Evolutionary conservation across 768 basidiomycete genomes (phyloP).

Genomic region (Baorangia bicolor): DNA sequence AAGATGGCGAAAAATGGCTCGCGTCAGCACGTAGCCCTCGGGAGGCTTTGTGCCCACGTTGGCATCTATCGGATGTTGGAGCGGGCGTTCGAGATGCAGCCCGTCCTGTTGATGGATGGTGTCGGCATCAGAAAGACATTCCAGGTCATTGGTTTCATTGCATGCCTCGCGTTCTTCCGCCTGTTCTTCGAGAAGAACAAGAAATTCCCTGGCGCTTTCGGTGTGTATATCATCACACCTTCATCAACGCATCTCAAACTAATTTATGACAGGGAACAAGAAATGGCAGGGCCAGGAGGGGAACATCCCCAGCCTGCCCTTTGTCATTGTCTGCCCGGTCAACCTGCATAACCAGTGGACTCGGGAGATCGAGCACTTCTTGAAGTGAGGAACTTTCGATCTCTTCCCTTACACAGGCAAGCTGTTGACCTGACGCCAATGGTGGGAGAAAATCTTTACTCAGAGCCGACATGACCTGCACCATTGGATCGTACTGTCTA

Average conservation of each 20-base stretch:
- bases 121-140: slow-evolving; percentile 27
- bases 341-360: slow-evolving; percentile 5
- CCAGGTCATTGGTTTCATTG: slow-evolving; percentile 18
- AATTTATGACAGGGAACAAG: too few relatives aligned
- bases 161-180: slow-evolving; percentile 7
- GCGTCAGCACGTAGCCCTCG: background rate
- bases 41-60: slow-evolving; percentile 1
- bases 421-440: background rate
- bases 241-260: too few relatives aligned
- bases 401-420: background rate
- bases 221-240: too few relatives aligned
- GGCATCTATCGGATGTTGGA: slow-evolving; percentile 22
- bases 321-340: background rate
- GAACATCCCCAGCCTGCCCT: background rate
- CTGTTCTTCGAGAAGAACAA: background rate
- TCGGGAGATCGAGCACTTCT: background rate
- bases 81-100: background rate
- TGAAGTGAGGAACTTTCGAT: background rate
- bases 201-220: background rate
- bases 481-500: background rate
- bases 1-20: slow-evolving; percentile 13
- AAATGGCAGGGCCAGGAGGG: background rate
- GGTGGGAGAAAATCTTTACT: background rate
- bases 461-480: background rate
- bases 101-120: slow-evolving; percentile 24